Evolutionary conservation across 169 alveolate genomes (phyloP).

Genomic region (Eimeria praecox): DNA sequence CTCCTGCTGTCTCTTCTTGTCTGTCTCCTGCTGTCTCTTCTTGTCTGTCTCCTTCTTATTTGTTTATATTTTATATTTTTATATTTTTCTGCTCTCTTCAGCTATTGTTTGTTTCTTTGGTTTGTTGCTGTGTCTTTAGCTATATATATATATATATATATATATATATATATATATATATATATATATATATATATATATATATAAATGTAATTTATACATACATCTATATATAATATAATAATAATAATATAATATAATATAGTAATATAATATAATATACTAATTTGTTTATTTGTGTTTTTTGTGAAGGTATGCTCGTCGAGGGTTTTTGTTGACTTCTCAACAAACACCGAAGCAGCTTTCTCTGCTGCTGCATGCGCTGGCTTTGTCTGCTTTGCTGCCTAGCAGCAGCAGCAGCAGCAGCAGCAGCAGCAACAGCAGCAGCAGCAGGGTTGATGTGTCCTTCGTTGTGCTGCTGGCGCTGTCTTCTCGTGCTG

Average conservation of each 20-base stretch:
- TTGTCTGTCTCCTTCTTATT: background rate
- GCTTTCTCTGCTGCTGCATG: constrained; percentile 44
- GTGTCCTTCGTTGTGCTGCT: constrained; percentile 39
- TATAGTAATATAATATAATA: too few relatives aligned
- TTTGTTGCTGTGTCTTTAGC: too few relatives aligned
- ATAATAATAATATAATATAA: too few relatives aligned
- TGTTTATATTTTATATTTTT: background rate
- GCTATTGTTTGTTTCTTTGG: too few relatives aligned
- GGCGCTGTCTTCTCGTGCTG: constrained; percentile 43
- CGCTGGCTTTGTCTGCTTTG: background rate
- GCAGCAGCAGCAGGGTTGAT: constrained; percentile 13
- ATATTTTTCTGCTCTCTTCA: too few relatives aligned
- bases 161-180: too few relatives aligned
- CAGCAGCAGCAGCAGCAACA: constrained; percentile 45
- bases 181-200: too few relatives aligned
- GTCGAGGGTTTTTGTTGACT: background rate
- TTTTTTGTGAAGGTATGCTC: constrained; percentile 13
- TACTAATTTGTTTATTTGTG: background rate
- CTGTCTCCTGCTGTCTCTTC: background rate
- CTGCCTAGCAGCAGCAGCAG: constrained; percentile 37
- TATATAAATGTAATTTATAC: too few relatives aligned
- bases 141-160: too few relatives aligned
- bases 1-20: background rate
- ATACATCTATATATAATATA: too few relatives aligned
- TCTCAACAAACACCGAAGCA: background rate